These are phyloP conservation scores for Vishniacozyma victoriae DNA, from an alignment of 768 basidiomycete species.

Conservation along the genomic window DNA sequence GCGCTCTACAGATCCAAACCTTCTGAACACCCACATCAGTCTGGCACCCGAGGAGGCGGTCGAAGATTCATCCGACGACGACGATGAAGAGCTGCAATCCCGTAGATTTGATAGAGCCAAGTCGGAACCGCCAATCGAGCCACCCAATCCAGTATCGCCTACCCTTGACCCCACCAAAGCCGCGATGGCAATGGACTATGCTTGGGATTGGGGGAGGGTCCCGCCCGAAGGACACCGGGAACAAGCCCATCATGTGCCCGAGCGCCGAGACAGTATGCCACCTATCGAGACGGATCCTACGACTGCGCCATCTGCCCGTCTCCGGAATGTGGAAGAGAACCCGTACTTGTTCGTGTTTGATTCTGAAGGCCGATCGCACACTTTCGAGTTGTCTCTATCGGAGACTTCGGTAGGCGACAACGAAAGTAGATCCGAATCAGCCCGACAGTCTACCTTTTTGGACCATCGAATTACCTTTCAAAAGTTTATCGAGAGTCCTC, in stretches of 20 bases:
- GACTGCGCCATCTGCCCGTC: too few relatives aligned
- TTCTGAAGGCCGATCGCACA: conserved; percentile 56
- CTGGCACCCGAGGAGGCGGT: too few relatives aligned
- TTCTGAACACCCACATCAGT: not conserved
- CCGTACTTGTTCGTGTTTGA: conserved; percentile 61
- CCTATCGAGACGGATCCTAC: not conserved
- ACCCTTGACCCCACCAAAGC: not conserved
- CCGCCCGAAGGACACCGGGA: too few relatives aligned
- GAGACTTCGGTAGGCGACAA: conserved; percentile 24
- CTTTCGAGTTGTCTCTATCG: conserved; percentile 69
- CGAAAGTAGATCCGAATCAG: conserved; percentile 5
- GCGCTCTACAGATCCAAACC: not conserved
- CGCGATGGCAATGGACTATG: conserved; percentile 55
- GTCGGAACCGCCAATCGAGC: conserved; percentile 36
- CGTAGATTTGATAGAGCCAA: conserved; percentile 19
- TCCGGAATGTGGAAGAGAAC: conserved; percentile 60
- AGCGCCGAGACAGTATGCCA: not conserved
- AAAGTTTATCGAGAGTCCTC: conserved; percentile 61
- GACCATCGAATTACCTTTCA: conserved; percentile 64
- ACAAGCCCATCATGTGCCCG: too few relatives aligned
- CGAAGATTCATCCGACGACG: too few relatives aligned
- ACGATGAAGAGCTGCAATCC: too few relatives aligned
- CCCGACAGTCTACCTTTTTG: conserved; percentile 48
- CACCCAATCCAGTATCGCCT: not conserved
- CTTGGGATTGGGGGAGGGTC: conserved; percentile 92